Evolutionary conservation across 192 early-diverging fungal genomes (phyloP), one percentile per base, ranked within the genome.

Genomic region (Coemansia sp.): DNA sequence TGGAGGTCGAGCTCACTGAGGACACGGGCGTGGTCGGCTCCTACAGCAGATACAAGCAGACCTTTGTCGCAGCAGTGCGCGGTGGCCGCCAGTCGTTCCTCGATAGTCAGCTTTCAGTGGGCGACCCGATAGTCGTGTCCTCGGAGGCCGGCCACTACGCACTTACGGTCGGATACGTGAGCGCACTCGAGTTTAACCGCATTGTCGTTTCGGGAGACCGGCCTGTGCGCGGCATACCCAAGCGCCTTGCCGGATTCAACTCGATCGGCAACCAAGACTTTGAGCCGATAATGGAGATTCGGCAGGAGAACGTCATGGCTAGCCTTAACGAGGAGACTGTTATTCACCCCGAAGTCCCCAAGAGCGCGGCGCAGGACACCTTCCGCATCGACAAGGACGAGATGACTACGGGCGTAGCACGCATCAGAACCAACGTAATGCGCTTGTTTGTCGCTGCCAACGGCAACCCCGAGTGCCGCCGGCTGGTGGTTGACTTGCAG

Each of bases 351-450:
- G 68, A 74, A 19, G 67, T 66, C 10, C 82, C 82, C 38, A 63
- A 73, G 7, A 68, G 62, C 38, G 70, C 86, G 8, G 56, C 36
- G 11, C 43, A 29, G 10, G 78, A 76, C 37, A 68, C 68, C 59
- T 85, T 81, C 64, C 79, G 93, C 6, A 88, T 98, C 31, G 94
- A 98, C 68, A 92, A 90, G 73, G 94, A 98, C 66, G 93, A 94
- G 64, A 83, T 93, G 72, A 71, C 82, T 2, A 73, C 82, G 24
- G 92, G 89, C 0, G 87, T 96, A 67, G 77, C 82, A 5, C 71
- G 89, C 6, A 79, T 94, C 4, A 79, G 94, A 1, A 85, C 87
- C 38, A 97, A 96, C 60, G 60, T 98, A 15, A 83, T 96, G 29
- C 75, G 82, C n/a, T 62, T 97, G 54, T 88, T 96, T 71, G 67